phyloP scores from a whole-genome alignment of 2,329 filamentous ascomycete genomes.

The Tolypocladium ophioglossoides region DNA sequence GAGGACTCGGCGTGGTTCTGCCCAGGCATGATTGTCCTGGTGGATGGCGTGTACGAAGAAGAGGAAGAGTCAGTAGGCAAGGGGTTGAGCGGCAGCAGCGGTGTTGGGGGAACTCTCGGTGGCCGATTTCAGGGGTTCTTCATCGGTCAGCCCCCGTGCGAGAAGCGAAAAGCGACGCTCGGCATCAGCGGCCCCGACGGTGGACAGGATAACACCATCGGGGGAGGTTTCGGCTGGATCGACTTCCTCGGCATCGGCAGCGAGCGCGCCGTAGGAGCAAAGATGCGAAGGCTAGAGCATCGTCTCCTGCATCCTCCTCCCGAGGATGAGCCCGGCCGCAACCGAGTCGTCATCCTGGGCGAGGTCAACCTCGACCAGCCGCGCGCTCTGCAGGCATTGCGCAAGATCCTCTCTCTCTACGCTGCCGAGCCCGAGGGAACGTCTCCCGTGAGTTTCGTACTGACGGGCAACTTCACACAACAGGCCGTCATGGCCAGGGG shows the following conservation, averaged over 20 bases:
- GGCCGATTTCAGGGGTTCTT: constrained; percentile 86
- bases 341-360: constrained; percentile 63
- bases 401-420: constrained; percentile 68
- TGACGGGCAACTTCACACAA: constrained; percentile 75
- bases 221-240: constrained; percentile 89
- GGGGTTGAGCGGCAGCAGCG: constrained; percentile 63
- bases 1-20: constrained; percentile 85
- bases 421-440: constrained; percentile 51
- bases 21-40: constrained; percentile 89
- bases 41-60: constrained; percentile 95
- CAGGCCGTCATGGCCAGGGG: constrained; percentile 57
- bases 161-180: constrained; percentile 69
- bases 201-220: constrained; percentile 51
- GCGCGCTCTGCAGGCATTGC: constrained; percentile 68
- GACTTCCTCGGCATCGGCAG: constrained; percentile 90
- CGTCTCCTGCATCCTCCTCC: constrained; percentile 43
- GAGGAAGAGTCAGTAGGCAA: constrained; percentile 64
- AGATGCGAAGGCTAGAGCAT: constrained; percentile 73
- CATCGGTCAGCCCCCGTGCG: constrained; percentile 83
- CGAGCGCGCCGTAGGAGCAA: constrained; percentile 68
- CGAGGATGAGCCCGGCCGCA: constrained; percentile 28
- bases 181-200: constrained; percentile 54
- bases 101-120: constrained; percentile 84
- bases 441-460: constrained; percentile 66
- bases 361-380: constrained; percentile 83